Percentiles rank a stretch among this genome's conserved stretches.
These are phyloP conservation scores for Chlamydomonas urium DNA, from an alignment of 139 green algal genomes.

Conservation along the genomic window DNA sequence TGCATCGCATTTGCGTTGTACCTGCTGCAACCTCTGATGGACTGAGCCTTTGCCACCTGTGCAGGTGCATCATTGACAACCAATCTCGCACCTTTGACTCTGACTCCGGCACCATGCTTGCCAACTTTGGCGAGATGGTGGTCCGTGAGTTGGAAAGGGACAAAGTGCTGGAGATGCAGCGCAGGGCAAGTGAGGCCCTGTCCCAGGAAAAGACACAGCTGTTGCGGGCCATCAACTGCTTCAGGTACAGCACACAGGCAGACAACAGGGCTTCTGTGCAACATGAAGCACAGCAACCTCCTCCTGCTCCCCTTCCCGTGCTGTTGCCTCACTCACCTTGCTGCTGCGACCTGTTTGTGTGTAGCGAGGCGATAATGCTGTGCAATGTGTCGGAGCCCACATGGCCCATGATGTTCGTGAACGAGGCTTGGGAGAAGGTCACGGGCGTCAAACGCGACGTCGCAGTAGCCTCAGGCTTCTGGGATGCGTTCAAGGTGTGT, in stretches of 20 bases:
- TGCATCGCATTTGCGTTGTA: too few relatives aligned
- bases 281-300: not conserved
- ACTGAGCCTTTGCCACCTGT: too few relatives aligned
- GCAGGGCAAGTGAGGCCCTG: slow-evolving; percentile 21
- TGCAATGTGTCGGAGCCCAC: slow-evolving; percentile 44
- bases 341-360: too few relatives aligned
- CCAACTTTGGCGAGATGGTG: slow-evolving; percentile 80
- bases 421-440: slow-evolving; percentile 65
- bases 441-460: slow-evolving; percentile 16
- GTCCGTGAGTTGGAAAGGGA: slow-evolving; percentile 84
- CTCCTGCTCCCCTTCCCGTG: not conserved
- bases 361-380: slow-evolving; percentile 71
- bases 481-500: slow-evolving; percentile 40
- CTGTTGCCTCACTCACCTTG: not conserved
- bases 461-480: slow-evolving; percentile 30
- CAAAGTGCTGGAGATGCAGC: slow-evolving; percentile 48
- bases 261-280: too few relatives aligned
- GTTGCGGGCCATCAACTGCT: slow-evolving; percentile 55
- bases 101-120: slow-evolving; percentile 68
- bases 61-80: slow-evolving; percentile 75
- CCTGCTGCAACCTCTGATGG: too few relatives aligned
- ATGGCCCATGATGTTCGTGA: slow-evolving; percentile 71
- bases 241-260: too few relatives aligned
- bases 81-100: slow-evolving; percentile 64
- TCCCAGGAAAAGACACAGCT: slow-evolving; percentile 44